Percentiles rank a stretch among this genome's conserved stretches.
These are phyloP conservation scores for Calocybe gangraenosa DNA, from an alignment of 768 basidiomycete species.

Conservation along the genomic window DNA sequence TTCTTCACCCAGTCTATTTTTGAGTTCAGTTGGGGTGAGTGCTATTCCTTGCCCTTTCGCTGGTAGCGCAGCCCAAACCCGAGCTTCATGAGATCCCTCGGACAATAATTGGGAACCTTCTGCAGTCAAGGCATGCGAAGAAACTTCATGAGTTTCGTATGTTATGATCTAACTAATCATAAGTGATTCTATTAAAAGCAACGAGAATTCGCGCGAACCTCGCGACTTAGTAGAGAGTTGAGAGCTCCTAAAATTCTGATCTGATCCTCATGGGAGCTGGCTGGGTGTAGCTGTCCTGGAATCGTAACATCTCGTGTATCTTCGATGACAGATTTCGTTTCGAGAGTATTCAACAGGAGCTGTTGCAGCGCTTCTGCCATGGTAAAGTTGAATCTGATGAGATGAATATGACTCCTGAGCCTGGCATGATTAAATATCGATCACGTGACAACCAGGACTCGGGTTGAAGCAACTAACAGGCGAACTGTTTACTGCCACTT, in stretches of 20 bases:
- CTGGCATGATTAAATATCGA: slow-evolving; percentile 9
- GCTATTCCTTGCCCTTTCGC: slow-evolving; percentile 65
- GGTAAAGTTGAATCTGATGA: slow-evolving; percentile 8
- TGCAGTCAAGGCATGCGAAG: slow-evolving; percentile 68
- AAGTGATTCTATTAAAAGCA: slow-evolving; percentile 9
- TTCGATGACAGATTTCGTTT: slow-evolving; percentile 46
- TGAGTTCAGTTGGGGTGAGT: slow-evolving; percentile 62
- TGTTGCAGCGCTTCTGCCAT: slow-evolving; percentile 84
- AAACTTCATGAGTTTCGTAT: slow-evolving; percentile 74
- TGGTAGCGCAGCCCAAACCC: slow-evolving; percentile 87
- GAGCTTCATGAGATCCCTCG: slow-evolving; percentile 91
- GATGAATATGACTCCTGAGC: slow-evolving; percentile 10
- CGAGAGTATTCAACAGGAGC: slow-evolving; percentile 70
- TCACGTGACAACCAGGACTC: slow-evolving; percentile 10
- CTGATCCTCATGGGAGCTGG: slow-evolving; percentile 73
- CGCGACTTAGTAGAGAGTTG: slow-evolving; percentile 84
- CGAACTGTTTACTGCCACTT: slow-evolving; percentile 18
- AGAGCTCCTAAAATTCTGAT: slow-evolving; percentile 83
- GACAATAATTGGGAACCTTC: slow-evolving; percentile 80
- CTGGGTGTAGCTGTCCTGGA: slow-evolving; percentile 56
- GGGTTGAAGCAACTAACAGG: too few relatives aligned
- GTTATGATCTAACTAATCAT: slow-evolving; percentile 64
- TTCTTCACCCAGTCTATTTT: slow-evolving; percentile 78
- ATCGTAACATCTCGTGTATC: slow-evolving; percentile 69
- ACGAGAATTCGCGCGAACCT: slow-evolving; percentile 46